Conservation (phyloP, 129 eudicot species). For the Chrysanthemum seticuspe region DNA sequence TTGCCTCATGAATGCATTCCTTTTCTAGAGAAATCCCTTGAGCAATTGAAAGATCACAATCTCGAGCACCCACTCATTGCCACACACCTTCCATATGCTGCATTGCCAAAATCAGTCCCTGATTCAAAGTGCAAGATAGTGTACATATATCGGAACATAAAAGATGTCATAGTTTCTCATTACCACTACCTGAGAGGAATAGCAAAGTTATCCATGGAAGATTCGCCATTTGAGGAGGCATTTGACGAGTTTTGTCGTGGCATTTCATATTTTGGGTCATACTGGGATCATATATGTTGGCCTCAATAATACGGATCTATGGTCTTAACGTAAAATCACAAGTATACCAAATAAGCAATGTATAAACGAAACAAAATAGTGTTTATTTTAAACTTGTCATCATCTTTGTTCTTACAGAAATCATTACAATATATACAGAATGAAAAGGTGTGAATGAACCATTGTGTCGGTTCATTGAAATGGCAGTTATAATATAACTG, state of each 20-base stretch:
- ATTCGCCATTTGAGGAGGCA: background rate
- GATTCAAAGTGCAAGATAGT: constrained; percentile 30
- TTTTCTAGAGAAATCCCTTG: background rate
- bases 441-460: too few relatives aligned
- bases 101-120: constrained; percentile 20
- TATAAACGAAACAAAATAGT: too few relatives aligned
- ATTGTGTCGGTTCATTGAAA: too few relatives aligned
- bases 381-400: too few relatives aligned
- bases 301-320: too few relatives aligned
- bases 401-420: too few relatives aligned
- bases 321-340: too few relatives aligned
- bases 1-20: constrained; percentile 10
- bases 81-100: constrained; percentile 31
- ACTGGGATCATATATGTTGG: constrained; percentile 7
- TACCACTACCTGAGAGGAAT: background rate
- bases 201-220: background rate
- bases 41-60: background rate
- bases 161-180: constrained; percentile 23
- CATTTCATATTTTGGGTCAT: constrained; percentile 2
- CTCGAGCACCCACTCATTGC: constrained; percentile 16
- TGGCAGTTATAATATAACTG: too few relatives aligned
- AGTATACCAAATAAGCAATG: too few relatives aligned
- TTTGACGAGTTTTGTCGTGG: background rate
- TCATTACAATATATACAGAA: too few relatives aligned
- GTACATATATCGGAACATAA: constrained; percentile 34